Evolutionary conservation across 306 rosid species (phyloP).

Genomic region (Lathyrus sativus): DNA sequence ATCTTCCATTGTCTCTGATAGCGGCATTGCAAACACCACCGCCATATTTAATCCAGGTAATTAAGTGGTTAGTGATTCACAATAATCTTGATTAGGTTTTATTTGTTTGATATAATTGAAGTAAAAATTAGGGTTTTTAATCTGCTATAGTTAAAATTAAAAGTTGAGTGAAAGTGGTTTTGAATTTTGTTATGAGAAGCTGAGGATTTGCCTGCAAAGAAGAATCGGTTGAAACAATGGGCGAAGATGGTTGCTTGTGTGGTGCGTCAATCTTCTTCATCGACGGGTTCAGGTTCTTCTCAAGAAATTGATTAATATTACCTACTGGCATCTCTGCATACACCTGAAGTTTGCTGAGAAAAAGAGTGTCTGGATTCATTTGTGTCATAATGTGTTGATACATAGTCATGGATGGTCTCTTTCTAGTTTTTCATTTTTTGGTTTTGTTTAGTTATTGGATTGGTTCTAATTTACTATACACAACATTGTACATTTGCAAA

Average conservation of each 20-base stretch:
- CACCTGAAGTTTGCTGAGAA: neutral
- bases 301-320: neutral
- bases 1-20: constrained; percentile 47
- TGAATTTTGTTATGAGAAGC: constrained; percentile 35
- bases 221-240: constrained; percentile 77
- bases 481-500: neutral
- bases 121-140: neutral
- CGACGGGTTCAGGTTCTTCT: neutral
- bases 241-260: constrained; percentile 74
- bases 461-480: neutral
- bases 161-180: neutral
- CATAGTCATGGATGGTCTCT: constrained; percentile 5
- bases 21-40: constrained; percentile 39
- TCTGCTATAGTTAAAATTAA: neutral
- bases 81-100: too few species aligned
- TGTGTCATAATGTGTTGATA: constrained; percentile 27
- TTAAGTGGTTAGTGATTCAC: neutral
- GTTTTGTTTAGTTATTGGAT: neutral
- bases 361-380: neutral
- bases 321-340: neutral
- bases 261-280: constrained; percentile 46
- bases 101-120: neutral
- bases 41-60: constrained; percentile 51
- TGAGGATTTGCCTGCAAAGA: constrained; percentile 57
- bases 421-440: neutral